Base-by-base conservation (phyloP, 768 basidiomycete species). In the Auricularia heimuer region DNA sequence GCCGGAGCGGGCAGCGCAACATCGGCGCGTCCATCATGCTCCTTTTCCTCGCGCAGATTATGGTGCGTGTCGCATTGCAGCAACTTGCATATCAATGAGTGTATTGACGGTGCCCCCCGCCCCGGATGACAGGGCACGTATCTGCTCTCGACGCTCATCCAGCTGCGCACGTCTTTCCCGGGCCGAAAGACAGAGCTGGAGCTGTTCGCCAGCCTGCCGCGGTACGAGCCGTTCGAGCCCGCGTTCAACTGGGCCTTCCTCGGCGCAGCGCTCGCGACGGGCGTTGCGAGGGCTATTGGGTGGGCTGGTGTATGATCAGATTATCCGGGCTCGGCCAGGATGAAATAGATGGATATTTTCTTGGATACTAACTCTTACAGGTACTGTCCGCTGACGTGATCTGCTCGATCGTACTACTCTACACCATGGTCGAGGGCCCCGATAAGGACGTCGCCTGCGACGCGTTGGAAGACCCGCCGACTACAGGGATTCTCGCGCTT, bases 81-180 rank as follows among this genome's bases (percentile, higher is more conserved):
- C 29, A 29, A 29, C 29, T 29, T 29, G 29, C 29, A 29, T 29
- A 2, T 29, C 29, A 24, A 0, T 29, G 29, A 0, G 29, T 29
- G 29, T 29, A 0, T 0, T 29, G 29, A 29, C 29, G 29, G 29
- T 29, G 29, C 1, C 29, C 29, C 29, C 29, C 29, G 29, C 29
- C 29, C 29, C 29, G 29, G 29, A 29, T 29, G 2, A 34, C 68
- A 93, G 91, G 89, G 87, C 11, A 88, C 90, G 54, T 94, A 94
- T 72, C 82, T 93, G 42, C 82, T 94, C 35, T 87, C 90, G 3
- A 93, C 90, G 0, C 76, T 93, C 61, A 85, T 93, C 12, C 92
- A 94, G 73, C 79, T 94, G 58, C 87, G 91, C 47, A 85, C 86
- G 34, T 86, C 87, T 11, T 92, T 94, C 73, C 92, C 92, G 2